These are phyloP conservation scores for Strobilomyces dryophilus DNA, from an alignment of 768 basidiomycete genomes.

Conservation along the genomic window DNA sequence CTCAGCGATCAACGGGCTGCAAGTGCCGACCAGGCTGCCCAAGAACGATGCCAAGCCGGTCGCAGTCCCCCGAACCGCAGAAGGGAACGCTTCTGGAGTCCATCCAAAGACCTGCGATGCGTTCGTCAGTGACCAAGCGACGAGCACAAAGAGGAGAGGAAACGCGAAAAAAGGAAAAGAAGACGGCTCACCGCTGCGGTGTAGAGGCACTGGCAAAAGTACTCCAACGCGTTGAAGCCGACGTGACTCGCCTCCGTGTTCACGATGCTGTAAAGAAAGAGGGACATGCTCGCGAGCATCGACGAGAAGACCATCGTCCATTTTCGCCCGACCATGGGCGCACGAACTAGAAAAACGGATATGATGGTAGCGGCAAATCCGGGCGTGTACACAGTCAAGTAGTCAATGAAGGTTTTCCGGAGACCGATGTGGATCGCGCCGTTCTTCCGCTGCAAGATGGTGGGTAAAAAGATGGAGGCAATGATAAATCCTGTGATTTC, in stretches of 20 bases:
- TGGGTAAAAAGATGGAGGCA: conserved; percentile 2
- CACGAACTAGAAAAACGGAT: conserved; percentile 9
- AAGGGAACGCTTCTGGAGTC: conserved; percentile 16
- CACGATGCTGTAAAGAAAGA: conserved; percentile 10
- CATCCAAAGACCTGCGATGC: conserved; percentile 11
- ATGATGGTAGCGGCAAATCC: conserved; percentile 4
- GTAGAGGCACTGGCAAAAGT: conserved; percentile 12
- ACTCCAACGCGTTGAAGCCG: conserved; percentile 7
- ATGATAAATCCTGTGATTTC: conserved; percentile 1
- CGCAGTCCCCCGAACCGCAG: conserved; percentile 12
- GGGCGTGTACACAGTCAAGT: conserved; percentile 6
- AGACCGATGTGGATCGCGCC: conserved; percentile 3
- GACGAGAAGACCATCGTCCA: conserved; percentile 17
- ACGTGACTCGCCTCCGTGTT: conserved; percentile 10
- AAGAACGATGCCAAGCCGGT: conserved; percentile 5
- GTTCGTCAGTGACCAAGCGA: neutral
- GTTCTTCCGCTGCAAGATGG: conserved; percentile 14
- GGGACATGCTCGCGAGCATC: neutral
- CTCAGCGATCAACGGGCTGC: neutral
- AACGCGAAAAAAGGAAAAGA: neutral
- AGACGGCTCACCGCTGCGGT: neutral
- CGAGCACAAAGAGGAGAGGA: no score
- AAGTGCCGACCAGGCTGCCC: conserved; percentile 3
- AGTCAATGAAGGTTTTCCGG: conserved; percentile 9
- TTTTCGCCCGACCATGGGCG: conserved; percentile 12